Base-by-base conservation (phyloP, 2,329 filamentous ascomycete genomes). In the Dichotomopilus funicola region DNA sequence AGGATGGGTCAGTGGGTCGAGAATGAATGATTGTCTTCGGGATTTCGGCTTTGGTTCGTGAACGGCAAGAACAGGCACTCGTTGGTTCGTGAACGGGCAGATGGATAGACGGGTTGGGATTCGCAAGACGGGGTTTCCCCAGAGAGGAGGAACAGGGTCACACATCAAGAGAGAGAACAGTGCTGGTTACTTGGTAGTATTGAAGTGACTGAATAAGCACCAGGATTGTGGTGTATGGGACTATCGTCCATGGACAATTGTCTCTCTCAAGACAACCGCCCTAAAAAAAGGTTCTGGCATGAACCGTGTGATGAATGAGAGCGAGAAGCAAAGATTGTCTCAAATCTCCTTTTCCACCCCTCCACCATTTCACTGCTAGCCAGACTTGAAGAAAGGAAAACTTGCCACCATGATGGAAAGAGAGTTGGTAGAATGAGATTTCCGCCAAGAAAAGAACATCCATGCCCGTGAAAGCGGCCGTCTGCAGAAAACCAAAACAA, bases 311-410 rank as follows among this genome's bases (percentile, higher is more conserved):
- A 51, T 51, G 49, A 60, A 56, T 42, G 59, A 59, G 54, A 54
- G 59, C 43, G 53, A 59, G 56, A 60, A 60, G 51, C 40, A 48
- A 53, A 61, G 40, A 53, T 35, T 49, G 11, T 53, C 40, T 55
- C 54, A 5, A 19, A 19, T 47, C 47, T 48, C 48, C 54, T 49
- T 49, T 49, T 43, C 34, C 45, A 31, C 37, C 34, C 48, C 37
- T 37, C 19, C 44, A 38, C 35, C 31, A 42, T 52, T 40, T 13
- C 49, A 37, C 46, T 13, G 35, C 19, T 49, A 6, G 34, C 19
- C 13, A 46, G 44, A 43, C n/a, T 34, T 5, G 31, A 49, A 7
- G 40, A 9, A 35, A 44, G 27, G 38, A 47, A 45, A 42, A 49
- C 37, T 35, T 44, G 36, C 45, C 51, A 45, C 50, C 41, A 45